Evolutionary conservation across 1,284 basidiomycete genomes (phyloP), one percentile per base, ranked within the genome.

Genomic region (Irpex rosettiformis): DNA sequence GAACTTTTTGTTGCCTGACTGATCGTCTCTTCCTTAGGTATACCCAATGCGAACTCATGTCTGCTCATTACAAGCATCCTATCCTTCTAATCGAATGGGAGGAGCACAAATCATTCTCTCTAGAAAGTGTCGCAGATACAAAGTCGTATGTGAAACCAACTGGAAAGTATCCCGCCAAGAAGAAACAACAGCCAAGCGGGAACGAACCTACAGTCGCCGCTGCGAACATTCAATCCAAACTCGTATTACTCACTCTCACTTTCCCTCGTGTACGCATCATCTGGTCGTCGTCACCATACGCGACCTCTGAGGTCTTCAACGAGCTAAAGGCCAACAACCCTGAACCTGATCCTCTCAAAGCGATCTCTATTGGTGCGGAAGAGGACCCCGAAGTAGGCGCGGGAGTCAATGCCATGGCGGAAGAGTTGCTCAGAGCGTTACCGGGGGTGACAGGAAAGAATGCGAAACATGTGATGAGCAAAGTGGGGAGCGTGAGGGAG

Each of bases 61-160:
- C 91, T 0, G 89, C 91, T 4, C 91, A 98, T 71, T 99, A 98
- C 75, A 96, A 95, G 74, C 88, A 91, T 47, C 95, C 96, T 0
- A 84, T 99, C 56, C 77, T 99, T 13, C 80, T 99, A n/a, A 98
- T 99, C 67, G 96, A 99, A 70, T 99, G 99, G 65, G 96, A 98
- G 67, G 94, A 98, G 73, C 91, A 97, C 72, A 97, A 96, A 68
- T 87, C 93, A 0, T 99, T 98, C 72, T 92, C 93, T 0, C 79
- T 98, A 11, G 87, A 93, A 88, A 85, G 77, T 78, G 1, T 75
- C 86, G 18, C 77, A 82, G 7, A 89, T 42, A 68, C 84, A 62
- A 86, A 84, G 71, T 82, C 83, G 0, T 88, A 84, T 65, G 82
- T 70, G 0, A 90, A 87, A 68, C 78, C 74, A 16, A 81, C 67